Conservation (phyloP, 2,329 filamentous ascomycete genomes). For the Cadophora gregata region DNA sequence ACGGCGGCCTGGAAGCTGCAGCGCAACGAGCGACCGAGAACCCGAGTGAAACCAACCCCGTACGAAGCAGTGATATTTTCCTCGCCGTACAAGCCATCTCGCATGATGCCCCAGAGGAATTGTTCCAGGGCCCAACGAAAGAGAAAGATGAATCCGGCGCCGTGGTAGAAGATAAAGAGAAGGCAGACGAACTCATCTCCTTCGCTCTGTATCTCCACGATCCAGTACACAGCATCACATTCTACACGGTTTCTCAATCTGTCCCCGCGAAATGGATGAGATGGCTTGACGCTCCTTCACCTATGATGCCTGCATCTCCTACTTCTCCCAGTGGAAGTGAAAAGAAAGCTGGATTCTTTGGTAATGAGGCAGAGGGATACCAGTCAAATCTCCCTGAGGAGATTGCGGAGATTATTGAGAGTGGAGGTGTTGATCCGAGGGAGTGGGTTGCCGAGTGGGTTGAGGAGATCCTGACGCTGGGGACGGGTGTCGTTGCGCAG, state of each 20-base stretch:
- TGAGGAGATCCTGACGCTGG: constrained; percentile 80
- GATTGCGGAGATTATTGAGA: constrained; percentile 83
- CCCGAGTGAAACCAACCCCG: constrained; percentile 83
- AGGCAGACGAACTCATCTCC: constrained; percentile 65
- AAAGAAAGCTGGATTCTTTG: constrained; percentile 41
- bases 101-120: constrained; percentile 64
- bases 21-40: constrained; percentile 80
- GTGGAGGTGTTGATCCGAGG: constrained; percentile 80
- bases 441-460: constrained; percentile 99
- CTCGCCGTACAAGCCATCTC: constrained; percentile 89
- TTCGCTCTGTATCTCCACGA: constrained; percentile 86
- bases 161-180: constrained; percentile 56
- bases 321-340: constrained; percentile 39
- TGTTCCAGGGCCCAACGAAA: constrained; percentile 69
- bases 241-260: constrained; percentile 80
- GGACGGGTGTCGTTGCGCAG: constrained; percentile 87
- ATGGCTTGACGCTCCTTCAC: constrained; percentile 84
- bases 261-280: constrained; percentile 85
- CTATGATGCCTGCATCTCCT: constrained; percentile 55
- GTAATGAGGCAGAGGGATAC: constrained; percentile 55
- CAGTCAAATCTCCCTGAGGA: constrained; percentile 71
- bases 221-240: constrained; percentile 89
- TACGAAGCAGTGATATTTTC: constrained; percentile 93
- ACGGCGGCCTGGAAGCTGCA: constrained; percentile 81
- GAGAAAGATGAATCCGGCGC: constrained; percentile 58